phyloP scores from a whole-genome alignment of 2,329 filamentous ascomycete species.

The Aureobasidium lini region DNA sequence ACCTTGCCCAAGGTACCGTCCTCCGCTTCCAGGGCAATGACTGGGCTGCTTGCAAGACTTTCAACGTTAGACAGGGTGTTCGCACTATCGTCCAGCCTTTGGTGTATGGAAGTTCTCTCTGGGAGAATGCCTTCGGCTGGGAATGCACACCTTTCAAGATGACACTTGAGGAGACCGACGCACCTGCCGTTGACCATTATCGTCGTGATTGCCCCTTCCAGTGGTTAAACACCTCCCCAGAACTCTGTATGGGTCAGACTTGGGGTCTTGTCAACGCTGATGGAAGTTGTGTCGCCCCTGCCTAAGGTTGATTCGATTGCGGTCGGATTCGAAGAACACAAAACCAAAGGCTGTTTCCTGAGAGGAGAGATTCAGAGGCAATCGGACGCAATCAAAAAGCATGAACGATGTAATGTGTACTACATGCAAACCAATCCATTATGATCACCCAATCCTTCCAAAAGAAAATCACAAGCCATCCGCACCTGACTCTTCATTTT shows the following conservation, averaged over 20 bases:
- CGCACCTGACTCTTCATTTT: too few species aligned
- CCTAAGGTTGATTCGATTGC: background rate
- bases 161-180: background rate
- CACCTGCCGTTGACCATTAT: conserved; percentile 21
- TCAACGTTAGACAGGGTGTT: background rate
- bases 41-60: background rate
- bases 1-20: background rate
- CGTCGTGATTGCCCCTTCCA: conserved; percentile 21
- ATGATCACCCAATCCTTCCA: too few species aligned
- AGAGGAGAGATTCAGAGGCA: too few species aligned
- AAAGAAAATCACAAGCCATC: too few species aligned
- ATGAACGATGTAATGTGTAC: too few species aligned
- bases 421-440: too few species aligned
- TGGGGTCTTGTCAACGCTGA: background rate
- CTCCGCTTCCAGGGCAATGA: background rate
- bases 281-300: background rate
- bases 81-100: background rate
- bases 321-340: too few species aligned
- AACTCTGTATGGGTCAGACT: background rate
- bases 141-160: conserved; percentile 2
- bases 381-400: too few species aligned
- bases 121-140: background rate
- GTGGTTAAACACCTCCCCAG: background rate
- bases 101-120: background rate
- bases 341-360: too few species aligned